Evolutionary conservation across 2,329 filamentous ascomycete genomes (phyloP).

Genomic region (Fusarium clavum): DNA sequence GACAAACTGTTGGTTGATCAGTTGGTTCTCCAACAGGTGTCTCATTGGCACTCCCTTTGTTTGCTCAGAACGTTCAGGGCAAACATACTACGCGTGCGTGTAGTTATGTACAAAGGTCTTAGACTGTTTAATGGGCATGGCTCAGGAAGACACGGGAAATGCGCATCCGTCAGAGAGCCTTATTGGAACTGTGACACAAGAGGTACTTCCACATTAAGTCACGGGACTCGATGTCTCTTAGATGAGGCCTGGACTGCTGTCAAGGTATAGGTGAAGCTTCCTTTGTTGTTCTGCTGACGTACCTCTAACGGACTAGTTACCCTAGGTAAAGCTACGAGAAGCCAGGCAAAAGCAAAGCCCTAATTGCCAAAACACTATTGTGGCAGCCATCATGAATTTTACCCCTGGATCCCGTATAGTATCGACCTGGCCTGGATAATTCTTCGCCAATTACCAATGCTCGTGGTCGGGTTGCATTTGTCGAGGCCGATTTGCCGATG

Average conservation of each 20-base stretch:
- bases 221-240: constrained; percentile 14
- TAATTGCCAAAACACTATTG: neutral
- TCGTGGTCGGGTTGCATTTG: constrained; percentile 23
- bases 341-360: neutral
- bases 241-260: neutral
- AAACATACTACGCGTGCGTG: constrained; percentile 15
- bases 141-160: neutral
- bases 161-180: neutral
- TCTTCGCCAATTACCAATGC: neutral
- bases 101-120: neutral
- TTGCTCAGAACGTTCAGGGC: neutral
- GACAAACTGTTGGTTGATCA: constrained; percentile 1
- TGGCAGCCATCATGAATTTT: constrained; percentile 1
- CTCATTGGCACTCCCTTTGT: constrained; percentile 26
- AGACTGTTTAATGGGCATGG: neutral
- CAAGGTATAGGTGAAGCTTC: neutral
- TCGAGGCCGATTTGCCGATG: constrained; percentile 4
- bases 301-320: neutral
- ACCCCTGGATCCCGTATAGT: constrained; percentile 19
- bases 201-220: constrained; percentile 23
- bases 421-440: neutral
- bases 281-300: neutral
- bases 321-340: constrained; percentile 18
- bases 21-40: constrained; percentile 6
- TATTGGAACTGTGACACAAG: constrained; percentile 8